These are phyloP conservation scores for Crepidotus variabilis DNA, from an alignment of 768 basidiomycete genomes.

Conservation along the genomic window DNA sequence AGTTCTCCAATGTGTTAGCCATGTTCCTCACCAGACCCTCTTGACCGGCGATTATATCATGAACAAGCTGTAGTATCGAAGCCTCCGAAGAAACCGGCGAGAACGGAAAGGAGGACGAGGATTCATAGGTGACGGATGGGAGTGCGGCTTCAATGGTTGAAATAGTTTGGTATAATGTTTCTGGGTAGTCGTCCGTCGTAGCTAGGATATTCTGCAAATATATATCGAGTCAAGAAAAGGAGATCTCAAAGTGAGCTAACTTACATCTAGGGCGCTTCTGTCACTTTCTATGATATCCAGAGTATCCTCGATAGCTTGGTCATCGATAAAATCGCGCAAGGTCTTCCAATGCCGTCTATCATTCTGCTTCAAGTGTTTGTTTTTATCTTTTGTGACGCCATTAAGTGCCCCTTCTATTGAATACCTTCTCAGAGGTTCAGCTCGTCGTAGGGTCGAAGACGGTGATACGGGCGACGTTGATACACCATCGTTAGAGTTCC, in stretches of 20 bases:
- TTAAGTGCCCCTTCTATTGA: constrained; percentile 3
- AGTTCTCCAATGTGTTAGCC: constrained; percentile 69
- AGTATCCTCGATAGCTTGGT: constrained; percentile 74
- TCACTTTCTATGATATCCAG: constrained; percentile 73
- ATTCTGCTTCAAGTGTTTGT: constrained; percentile 21
- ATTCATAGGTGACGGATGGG: constrained; percentile 23
- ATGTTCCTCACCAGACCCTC: constrained; percentile 58
- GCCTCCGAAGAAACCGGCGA: constrained; percentile 3
- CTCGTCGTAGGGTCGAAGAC: constrained; percentile 26
- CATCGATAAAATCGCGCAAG: constrained; percentile 81
- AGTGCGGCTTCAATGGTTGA: constrained; percentile 50
- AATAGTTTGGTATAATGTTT: constrained; percentile 55
- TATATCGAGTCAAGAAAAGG: neutral
- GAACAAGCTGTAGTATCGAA: constrained; percentile 32
- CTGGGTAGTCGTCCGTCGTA: constrained; percentile 65
- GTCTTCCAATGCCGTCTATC: constrained; percentile 75
- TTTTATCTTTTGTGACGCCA: constrained; percentile 9
- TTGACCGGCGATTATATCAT: constrained; percentile 48
- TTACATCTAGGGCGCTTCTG: constrained; percentile 61
- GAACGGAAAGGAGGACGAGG: constrained; percentile 20
- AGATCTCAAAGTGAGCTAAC: constrained; percentile 16
- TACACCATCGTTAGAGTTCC: constrained; percentile 2
- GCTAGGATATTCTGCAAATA: constrained; percentile 51
- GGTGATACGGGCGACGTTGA: constrained; percentile 26
- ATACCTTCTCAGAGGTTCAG: constrained; percentile 10